A percentile compares a stretch with the other conserved stretches of the same genome.
Evolutionary conservation across 371 early-diverging fungal species (phyloP).

Genomic region (Mortierella sp.): DNA sequence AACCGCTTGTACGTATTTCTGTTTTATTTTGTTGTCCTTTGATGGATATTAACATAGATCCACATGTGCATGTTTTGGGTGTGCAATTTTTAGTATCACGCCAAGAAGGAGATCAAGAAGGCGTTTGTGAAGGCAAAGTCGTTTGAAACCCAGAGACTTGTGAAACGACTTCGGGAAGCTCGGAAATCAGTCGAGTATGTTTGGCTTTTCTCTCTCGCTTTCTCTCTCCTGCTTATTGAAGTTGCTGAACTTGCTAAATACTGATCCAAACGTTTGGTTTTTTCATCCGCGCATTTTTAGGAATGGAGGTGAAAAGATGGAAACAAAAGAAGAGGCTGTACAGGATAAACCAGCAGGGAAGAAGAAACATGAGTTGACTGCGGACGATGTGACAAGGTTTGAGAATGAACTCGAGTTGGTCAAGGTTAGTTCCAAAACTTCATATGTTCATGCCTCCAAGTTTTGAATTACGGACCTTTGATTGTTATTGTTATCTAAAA

Average conservation of each 20-base stretch:
- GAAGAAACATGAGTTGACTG: conserved; percentile 28
- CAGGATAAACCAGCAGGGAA: conserved; percentile 27
- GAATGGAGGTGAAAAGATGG: conserved; percentile 3
- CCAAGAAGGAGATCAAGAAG: conserved; percentile 45
- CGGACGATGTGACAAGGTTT: conserved; percentile 34
- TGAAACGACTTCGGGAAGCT: conserved; percentile 35
- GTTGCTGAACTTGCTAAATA: too few relatives aligned
- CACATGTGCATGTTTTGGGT: too few relatives aligned
- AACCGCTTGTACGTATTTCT: not conserved
- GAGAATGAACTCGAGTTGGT: conserved; percentile 36
- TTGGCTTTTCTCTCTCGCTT: too few relatives aligned
- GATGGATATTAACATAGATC: too few relatives aligned
- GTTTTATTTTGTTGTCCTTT: not conserved
- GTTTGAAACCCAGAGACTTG: conserved; percentile 41
- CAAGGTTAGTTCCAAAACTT: conserved; percentile 21
- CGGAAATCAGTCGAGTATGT: conserved; percentile 43
- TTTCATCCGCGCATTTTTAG: not conserved
- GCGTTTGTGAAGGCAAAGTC: conserved; percentile 41
- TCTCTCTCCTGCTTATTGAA: too few relatives aligned
- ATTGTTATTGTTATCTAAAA: too few relatives aligned
- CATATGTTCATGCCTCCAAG: not conserved
- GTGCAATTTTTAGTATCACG: conserved; percentile 44
- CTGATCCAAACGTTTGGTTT: not conserved
- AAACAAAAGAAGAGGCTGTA: conserved; percentile 4
- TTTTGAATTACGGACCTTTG: too few relatives aligned